A percentile compares a stretch with the other conserved stretches of the same genome.
Evolutionary conservation across 139 green algal species (phyloP).

Genomic region (Zygnema circumcarinatum): DNA sequence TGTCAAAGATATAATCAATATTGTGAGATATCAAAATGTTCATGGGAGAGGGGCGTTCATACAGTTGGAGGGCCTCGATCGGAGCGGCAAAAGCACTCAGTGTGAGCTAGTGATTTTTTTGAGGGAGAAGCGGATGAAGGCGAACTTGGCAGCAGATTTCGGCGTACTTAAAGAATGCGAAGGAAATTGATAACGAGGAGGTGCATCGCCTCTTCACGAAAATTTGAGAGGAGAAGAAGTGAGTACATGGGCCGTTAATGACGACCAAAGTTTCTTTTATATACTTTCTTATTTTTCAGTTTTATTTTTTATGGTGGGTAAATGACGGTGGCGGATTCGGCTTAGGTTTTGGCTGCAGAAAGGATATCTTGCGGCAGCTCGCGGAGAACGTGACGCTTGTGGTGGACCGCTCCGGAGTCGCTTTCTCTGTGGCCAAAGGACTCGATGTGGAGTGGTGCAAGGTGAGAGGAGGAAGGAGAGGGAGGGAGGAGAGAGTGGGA

Average conservation of each 20-base stretch:
- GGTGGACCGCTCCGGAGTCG: slow-evolving; percentile 88
- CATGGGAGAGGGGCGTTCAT: slow-evolving; percentile 48
- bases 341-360: too few relatives aligned
- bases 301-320: too few relatives aligned
- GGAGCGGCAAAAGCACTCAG: slow-evolving; percentile 96
- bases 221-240: slow-evolving; percentile 90
- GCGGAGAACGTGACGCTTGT: slow-evolving; percentile 84
- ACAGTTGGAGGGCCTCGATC: slow-evolving; percentile 93
- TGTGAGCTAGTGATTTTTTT: slow-evolving; percentile 72
- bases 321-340: too few relatives aligned
- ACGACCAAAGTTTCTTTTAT: too few relatives aligned
- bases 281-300: too few relatives aligned
- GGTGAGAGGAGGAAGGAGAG: too few relatives aligned
- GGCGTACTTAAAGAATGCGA: slow-evolving; percentile 77
- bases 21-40: too few relatives aligned
- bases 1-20: too few relatives aligned
- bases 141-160: slow-evolving; percentile 86
- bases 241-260: too few relatives aligned
- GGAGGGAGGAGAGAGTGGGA: too few relatives aligned
- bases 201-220: slow-evolving; percentile 93
- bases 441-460: slow-evolving; percentile 82
- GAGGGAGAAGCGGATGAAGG: slow-evolving; percentile 52
- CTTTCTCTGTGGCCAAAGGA: slow-evolving; percentile 91
- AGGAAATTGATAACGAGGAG: slow-evolving; percentile 76
- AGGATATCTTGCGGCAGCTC: slow-evolving; percentile 65